These are phyloP conservation scores for Striga hermonthica DNA, from an alignment of 305 asterid genomes.

Conservation along the genomic window DNA sequence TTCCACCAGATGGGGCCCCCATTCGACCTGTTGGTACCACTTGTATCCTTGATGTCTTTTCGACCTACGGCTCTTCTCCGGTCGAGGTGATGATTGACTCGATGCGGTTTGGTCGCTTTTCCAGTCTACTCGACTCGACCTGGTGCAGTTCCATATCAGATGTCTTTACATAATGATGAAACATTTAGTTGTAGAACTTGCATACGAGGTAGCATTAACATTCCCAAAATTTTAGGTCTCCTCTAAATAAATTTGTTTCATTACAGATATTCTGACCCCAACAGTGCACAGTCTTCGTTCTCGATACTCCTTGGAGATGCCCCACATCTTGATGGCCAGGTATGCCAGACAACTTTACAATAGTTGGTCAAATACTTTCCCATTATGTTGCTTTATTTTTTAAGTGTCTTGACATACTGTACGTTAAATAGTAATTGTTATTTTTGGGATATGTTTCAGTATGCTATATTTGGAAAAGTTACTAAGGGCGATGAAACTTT, in stretches of 20 bases:
- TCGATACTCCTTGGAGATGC: conserved; percentile 96
- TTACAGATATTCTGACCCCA: conserved; percentile 62
- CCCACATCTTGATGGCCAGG: conserved; percentile 91
- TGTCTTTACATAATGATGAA: too few species aligned
- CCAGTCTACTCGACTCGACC: too few species aligned
- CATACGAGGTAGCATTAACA: too few species aligned
- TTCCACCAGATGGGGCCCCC: too few species aligned
- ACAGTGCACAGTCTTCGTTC: conserved; percentile 90
- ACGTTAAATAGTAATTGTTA: conserved; percentile 16
- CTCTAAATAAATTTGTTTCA: conserved; percentile 20
- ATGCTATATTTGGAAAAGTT: conserved; percentile 91
- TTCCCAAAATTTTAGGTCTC: too few species aligned
- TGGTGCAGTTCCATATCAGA: too few species aligned
- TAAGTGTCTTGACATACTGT: neutral
- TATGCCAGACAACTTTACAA: conserved; percentile 32
- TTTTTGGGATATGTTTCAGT: conserved; percentile 45
- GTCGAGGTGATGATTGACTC: too few species aligned
- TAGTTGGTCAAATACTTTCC: conserved; percentile 15
- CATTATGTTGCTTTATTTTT: neutral
- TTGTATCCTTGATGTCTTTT: too few species aligned
- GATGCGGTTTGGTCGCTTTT: too few species aligned
- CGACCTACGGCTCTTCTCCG: too few species aligned
- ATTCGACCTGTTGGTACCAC: too few species aligned
- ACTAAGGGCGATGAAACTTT: conserved; percentile 92
- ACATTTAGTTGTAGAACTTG: too few species aligned